Conservation (phyloP, 768 basidiomycete species). For the Ramaria sp. region DNA sequence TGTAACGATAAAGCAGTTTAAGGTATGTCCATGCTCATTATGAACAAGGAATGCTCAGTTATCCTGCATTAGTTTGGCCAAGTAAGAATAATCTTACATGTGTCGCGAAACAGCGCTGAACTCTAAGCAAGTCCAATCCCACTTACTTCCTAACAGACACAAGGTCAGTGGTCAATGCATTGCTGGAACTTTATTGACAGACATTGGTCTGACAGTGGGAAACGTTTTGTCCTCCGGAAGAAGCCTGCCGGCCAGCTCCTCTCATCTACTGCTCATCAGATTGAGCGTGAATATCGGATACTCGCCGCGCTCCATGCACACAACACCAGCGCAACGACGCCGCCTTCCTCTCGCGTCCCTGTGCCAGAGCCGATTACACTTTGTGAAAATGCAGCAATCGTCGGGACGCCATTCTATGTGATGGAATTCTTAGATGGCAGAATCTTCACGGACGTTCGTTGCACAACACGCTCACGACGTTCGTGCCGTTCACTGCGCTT, state of each 20-base stretch:
- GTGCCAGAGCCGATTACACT: conserved; percentile 77
- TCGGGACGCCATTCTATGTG: conserved; percentile 89
- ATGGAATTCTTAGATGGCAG: conserved; percentile 95
- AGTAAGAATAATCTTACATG: conserved; percentile 32
- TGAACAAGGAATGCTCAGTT: not conserved
- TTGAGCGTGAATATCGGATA: conserved; percentile 87
- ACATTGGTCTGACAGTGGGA: conserved; percentile 26
- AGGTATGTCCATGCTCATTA: conserved; percentile 36
- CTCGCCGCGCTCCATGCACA: conserved; percentile 66
- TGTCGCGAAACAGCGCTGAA: not conserved
- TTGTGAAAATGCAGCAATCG: conserved; percentile 65
- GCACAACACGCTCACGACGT: not conserved
- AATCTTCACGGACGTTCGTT: conserved; percentile 71
- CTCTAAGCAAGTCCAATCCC: conserved; percentile 60
- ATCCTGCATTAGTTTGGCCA: conserved; percentile 63
- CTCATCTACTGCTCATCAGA: conserved; percentile 86
- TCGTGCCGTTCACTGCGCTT: not conserved
- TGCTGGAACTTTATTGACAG: not conserved
- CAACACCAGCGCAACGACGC: conserved; percentile 46
- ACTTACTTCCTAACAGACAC: conserved; percentile 88
- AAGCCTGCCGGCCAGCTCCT: conserved; percentile 84
- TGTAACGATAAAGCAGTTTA: conserved; percentile 84
- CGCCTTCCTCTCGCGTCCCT: conserved; percentile 50
- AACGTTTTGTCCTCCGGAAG: conserved; percentile 78
- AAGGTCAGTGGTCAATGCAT: conserved; percentile 31